Evolutionary conservation across 2,329 filamentous ascomycete species (phyloP).

Genomic region (Fusarium sp.): DNA sequence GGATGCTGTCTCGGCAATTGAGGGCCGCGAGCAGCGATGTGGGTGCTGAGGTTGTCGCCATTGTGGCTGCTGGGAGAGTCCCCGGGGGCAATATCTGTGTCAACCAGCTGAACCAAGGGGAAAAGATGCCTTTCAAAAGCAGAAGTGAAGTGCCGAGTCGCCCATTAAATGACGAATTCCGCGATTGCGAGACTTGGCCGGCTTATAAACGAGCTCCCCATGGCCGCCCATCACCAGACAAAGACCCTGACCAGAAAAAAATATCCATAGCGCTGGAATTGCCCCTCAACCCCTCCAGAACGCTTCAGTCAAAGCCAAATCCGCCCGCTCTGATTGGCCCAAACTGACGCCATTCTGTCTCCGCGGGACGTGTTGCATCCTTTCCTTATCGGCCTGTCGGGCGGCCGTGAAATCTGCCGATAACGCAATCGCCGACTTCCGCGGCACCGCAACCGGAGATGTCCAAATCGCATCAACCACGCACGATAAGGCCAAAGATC

Average conservation of each 20-base stretch:
- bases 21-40: slow-evolving; percentile 79
- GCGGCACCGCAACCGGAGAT: slow-evolving; percentile 50
- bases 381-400: slow-evolving; percentile 47
- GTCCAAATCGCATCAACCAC: slow-evolving; percentile 38
- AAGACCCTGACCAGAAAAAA: slow-evolving; percentile 34
- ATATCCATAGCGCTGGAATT: slow-evolving; percentile 23
- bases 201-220: slow-evolving; percentile 37
- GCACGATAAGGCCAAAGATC: slow-evolving; percentile 28
- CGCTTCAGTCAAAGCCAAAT: slow-evolving; percentile 33
- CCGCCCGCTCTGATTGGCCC: slow-evolving; percentile 42
- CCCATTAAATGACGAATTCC: slow-evolving; percentile 3
- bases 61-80: not conserved
- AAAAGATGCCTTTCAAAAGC: not conserved
- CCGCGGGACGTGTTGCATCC: slow-evolving; percentile 26
- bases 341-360: slow-evolving; percentile 55
- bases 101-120: not conserved
- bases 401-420: slow-evolving; percentile 25
- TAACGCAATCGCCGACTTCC: slow-evolving; percentile 49
- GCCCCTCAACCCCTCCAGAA: slow-evolving; percentile 36
- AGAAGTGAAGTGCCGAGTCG: not conserved
- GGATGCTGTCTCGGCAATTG: slow-evolving; percentile 79
- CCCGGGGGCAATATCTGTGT: not conserved
- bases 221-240: slow-evolving; percentile 4
- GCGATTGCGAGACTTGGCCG: slow-evolving; percentile 35
- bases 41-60: slow-evolving; percentile 30